Evolutionary conservation across 176 grass and related monocot species (phyloP).

Genomic region (Phyllostachys edulis): DNA sequence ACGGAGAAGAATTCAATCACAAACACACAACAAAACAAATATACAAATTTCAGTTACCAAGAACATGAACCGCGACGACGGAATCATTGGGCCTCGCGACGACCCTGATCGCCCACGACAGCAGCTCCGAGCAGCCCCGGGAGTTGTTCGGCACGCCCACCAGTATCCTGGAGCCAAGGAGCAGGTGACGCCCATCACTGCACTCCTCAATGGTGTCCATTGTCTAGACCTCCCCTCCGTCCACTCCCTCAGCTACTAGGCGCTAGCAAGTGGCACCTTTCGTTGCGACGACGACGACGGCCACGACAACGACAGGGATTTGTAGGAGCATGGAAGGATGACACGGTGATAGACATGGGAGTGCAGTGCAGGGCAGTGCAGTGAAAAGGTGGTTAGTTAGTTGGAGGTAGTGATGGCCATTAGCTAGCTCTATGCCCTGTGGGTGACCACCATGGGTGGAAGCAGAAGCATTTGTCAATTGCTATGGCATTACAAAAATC

Average conservation of each 20-base stretch:
- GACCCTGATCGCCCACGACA: conserved; percentile 75
- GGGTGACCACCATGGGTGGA: conserved; percentile 34
- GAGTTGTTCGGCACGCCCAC: conserved; percentile 70
- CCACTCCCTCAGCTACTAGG: background rate
- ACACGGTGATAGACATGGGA: conserved; percentile 39
- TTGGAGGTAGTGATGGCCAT: conserved; percentile 56
- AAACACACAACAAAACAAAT: background rate
- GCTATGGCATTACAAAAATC: conserved; percentile 35
- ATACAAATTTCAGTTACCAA: conserved; percentile 42
- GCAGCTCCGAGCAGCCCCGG: conserved; percentile 62
- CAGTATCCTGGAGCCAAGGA: conserved; percentile 53
- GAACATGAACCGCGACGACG: conserved; percentile 75
- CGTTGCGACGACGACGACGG: conserved; percentile 24
- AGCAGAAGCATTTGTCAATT: background rate
- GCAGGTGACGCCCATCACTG: background rate
- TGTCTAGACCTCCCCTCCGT: background rate
- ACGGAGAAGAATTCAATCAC: background rate
- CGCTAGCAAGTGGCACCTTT: conserved; percentile 25
- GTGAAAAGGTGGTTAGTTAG: conserved; percentile 50
- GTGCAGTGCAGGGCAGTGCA: conserved; percentile 4
- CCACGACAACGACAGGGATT: conserved; percentile 46
- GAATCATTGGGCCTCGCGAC: conserved; percentile 68
- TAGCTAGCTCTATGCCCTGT: conserved; percentile 30
- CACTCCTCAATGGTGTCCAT: conserved; percentile 86
- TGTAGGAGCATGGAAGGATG: conserved; percentile 41